phyloP scores from a whole-genome alignment of 1,139 yeast species.

The Hemisphaericaspora xylofermentans region DNA sequence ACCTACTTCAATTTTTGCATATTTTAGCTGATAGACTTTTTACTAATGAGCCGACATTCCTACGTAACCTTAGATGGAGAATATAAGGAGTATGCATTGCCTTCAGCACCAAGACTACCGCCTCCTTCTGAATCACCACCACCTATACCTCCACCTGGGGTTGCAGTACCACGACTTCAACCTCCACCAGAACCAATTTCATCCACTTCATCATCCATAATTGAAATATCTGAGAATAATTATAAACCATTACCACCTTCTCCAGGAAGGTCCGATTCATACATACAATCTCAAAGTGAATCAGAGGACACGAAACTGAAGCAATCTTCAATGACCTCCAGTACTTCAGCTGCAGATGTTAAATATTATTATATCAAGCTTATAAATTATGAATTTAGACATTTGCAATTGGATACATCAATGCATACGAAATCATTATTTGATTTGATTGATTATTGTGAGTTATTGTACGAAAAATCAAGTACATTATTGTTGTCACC shows the following conservation, averaged over 20 bases:
- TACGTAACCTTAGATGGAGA: slow-evolving; percentile 5
- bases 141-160: slow-evolving; percentile 3
- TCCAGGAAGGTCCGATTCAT: background rate
- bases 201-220: background rate
- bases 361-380: slow-evolving; percentile 25
- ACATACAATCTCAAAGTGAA: slow-evolving; percentile 5
- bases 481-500: slow-evolving; percentile 15
- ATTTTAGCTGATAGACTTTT: no score
- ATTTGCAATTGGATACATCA: slow-evolving; percentile 34
- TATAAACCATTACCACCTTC: background rate
- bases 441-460: slow-evolving; percentile 46
- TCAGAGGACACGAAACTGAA: background rate
- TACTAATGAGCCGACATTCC: slow-evolving; percentile 3
- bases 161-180: no score
- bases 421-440: slow-evolving; percentile 37
- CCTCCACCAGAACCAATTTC: background rate
- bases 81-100: slow-evolving; percentile 1
- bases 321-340: background rate
- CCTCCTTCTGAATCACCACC: slow-evolving; percentile 4
- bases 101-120: slow-evolving; percentile 5
- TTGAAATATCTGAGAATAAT: background rate
- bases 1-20: no score
- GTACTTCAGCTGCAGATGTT: slow-evolving; percentile 9
- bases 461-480: slow-evolving; percentile 35
- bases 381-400: slow-evolving; percentile 38